phyloP scores from a whole-genome alignment of 2,329 filamentous ascomycete species.

The Pseudocercospora fijiensis region DNA sequence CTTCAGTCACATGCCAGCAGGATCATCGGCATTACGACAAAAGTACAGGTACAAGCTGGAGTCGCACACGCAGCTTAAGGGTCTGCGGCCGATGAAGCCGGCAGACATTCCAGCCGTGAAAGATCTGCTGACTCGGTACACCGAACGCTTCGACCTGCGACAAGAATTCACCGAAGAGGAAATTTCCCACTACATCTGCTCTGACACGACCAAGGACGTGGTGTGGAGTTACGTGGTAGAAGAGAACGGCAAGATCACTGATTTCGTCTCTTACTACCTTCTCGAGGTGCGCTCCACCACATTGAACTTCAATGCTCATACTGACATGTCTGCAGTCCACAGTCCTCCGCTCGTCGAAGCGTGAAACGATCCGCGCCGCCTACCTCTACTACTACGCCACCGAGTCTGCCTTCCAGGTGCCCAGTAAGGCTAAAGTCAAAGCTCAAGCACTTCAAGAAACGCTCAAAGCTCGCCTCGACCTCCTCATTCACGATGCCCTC shows the following conservation, averaged over 20 bases:
- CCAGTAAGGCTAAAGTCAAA: slow-evolving; percentile 36
- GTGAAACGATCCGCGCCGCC: slow-evolving; percentile 78
- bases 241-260: slow-evolving; percentile 76
- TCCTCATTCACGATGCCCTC: slow-evolving; percentile 78
- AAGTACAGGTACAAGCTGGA: slow-evolving; percentile 83
- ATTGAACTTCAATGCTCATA: not conserved
- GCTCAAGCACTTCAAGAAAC: slow-evolving; percentile 55
- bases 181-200: slow-evolving; percentile 81
- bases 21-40: slow-evolving; percentile 82
- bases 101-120: slow-evolving; percentile 76
- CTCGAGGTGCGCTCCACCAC: slow-evolving; percentile 58
- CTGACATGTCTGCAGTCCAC: slow-evolving; percentile 57
- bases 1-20: slow-evolving; percentile 82
- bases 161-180: slow-evolving; percentile 79
- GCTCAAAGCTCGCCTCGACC: slow-evolving; percentile 77
- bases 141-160: slow-evolving; percentile 77
- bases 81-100: slow-evolving; percentile 75
- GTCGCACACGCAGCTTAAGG: slow-evolving; percentile 63
- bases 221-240: slow-evolving; percentile 92
- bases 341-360: slow-evolving; percentile 74
- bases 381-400: slow-evolving; percentile 98
- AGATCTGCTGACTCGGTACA: slow-evolving; percentile 72
- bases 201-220: slow-evolving; percentile 74
- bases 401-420: slow-evolving; percentile 65
- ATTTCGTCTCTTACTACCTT: slow-evolving; percentile 96